phyloP scores from a whole-genome alignment of 768 basidiomycete species.

The Rhizopogon vinicolor region DNA sequence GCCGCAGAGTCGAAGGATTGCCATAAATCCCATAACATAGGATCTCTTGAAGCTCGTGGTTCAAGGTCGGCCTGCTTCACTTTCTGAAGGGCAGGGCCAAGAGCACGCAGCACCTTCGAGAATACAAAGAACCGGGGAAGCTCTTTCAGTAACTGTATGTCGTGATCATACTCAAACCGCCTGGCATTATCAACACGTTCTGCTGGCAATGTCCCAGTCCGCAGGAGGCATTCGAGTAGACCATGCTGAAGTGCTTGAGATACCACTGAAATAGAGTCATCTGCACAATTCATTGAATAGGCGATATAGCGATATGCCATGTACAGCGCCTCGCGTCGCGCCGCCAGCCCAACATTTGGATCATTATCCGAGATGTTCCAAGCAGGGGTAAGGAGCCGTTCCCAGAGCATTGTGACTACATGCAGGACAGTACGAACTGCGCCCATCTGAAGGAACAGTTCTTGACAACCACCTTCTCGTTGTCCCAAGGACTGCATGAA shows the following conservation, averaged over 20 bases:
- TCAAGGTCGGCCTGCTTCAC: background rate
- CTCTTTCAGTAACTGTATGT: constrained; percentile 3
- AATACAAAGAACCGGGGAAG: background rate
- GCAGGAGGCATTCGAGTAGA: constrained; percentile 1
- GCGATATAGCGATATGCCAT: constrained; percentile 3
- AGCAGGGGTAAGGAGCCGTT: background rate
- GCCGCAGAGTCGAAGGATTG: background rate
- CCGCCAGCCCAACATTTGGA: background rate
- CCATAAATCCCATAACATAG: background rate
- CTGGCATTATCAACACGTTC: background rate
- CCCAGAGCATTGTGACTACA: background rate
- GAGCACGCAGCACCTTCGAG: background rate
- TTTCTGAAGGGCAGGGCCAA: constrained; percentile 1
- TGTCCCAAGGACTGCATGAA: background rate
- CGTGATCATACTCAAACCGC: constrained; percentile 1
- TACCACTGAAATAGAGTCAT: background rate
- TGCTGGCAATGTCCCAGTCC: background rate
- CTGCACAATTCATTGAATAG: constrained; percentile 1
- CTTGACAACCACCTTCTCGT: background rate
- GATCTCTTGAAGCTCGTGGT: background rate
- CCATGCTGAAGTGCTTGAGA: constrained; percentile 1
- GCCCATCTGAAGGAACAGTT: background rate
- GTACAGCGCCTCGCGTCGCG: constrained; percentile 1
- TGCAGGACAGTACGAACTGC: constrained; percentile 1
- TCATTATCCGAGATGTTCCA: constrained; percentile 1